These are phyloP conservation scores for Claviceps pusilla DNA, from an alignment of 2,329 filamentous ascomycete genomes.

Conservation along the genomic window DNA sequence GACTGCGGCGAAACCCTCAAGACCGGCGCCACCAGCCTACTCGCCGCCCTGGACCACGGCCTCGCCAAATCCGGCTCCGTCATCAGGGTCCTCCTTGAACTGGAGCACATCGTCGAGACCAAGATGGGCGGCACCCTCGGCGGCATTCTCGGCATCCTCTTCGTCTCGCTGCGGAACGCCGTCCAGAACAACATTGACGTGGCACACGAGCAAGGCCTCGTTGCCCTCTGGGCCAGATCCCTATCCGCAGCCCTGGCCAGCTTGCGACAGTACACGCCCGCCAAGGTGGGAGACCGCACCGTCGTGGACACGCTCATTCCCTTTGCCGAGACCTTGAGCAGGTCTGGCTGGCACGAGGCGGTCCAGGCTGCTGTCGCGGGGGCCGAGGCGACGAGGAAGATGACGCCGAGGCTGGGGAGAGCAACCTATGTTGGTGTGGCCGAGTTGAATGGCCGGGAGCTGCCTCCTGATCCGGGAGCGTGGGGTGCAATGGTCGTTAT, in stretches of 20 bases:
- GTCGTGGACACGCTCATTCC: constrained; percentile 43
- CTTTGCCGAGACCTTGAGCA: constrained; percentile 32
- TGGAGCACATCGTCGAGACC: constrained; percentile 40
- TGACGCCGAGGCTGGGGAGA: constrained; percentile 50
- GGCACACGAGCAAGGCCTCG: constrained; percentile 16
- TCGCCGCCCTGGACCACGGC: constrained; percentile 30
- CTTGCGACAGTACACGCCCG: constrained; percentile 37
- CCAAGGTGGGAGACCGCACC: constrained; percentile 39
- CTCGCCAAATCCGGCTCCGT: constrained; percentile 29
- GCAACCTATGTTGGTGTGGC: constrained; percentile 52
- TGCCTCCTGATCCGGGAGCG: constrained; percentile 55
- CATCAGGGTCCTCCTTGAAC: constrained; percentile 29
- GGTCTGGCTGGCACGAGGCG: constrained; percentile 36
- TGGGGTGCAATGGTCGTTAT: constrained; percentile 50
- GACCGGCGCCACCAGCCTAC: constrained; percentile 32
- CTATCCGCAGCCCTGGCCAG: constrained; percentile 29
- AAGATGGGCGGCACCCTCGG: constrained; percentile 40
- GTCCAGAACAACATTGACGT: constrained; percentile 22
- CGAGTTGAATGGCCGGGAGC: constrained; percentile 31
- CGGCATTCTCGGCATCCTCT: constrained; percentile 39
- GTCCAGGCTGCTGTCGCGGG: constrained; percentile 45
- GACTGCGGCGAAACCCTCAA: constrained; percentile 50
- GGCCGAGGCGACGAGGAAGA: constrained; percentile 46
- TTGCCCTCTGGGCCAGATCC: constrained; percentile 28
- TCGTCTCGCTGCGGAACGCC: constrained; percentile 31